A percentile compares a stretch with the other conserved stretches of the same genome.
Evolutionary conservation across 371 early-diverging fungal genomes (phyloP).

Genomic region (Apophysomyces trapeziformis): DNA sequence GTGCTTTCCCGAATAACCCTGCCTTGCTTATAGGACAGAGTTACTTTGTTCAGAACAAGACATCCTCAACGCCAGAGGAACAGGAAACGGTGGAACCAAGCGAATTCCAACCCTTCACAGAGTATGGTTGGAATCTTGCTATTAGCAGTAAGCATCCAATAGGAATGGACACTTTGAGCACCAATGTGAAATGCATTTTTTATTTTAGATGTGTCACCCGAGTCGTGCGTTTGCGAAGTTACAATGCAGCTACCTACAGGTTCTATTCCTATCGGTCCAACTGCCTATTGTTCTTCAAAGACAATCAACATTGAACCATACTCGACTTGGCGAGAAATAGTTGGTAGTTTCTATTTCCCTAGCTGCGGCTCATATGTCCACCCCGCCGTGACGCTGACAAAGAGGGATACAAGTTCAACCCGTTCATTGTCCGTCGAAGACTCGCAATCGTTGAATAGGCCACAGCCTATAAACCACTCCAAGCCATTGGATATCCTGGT

Average conservation of each 20-base stretch:
- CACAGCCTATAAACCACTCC: slow-evolving; percentile 17
- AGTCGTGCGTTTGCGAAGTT: slow-evolving; percentile 30
- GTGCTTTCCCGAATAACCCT: slow-evolving; percentile 16
- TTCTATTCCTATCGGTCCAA: slow-evolving; percentile 34
- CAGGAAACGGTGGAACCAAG: slow-evolving; percentile 35
- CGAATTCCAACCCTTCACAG: slow-evolving; percentile 18
- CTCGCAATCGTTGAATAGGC: too few species aligned
- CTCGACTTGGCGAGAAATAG: slow-evolving; percentile 44
- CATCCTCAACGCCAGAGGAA: slow-evolving; percentile 1
- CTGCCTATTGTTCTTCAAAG: slow-evolving; percentile 40
- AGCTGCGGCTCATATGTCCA: slow-evolving; percentile 45
- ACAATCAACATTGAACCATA: slow-evolving; percentile 42
- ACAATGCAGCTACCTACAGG: slow-evolving; percentile 52
- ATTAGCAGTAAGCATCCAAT: slow-evolving; percentile 33
- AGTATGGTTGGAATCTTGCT: slow-evolving; percentile 47
- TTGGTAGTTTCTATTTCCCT: slow-evolving; percentile 61
- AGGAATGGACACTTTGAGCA: too few species aligned
- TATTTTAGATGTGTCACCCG: slow-evolving; percentile 35
- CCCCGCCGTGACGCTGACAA: slow-evolving; percentile 48
- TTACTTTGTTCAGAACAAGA: slow-evolving; percentile 25
- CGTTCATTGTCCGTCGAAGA: too few species aligned
- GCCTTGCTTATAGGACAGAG: slow-evolving; percentile 39
- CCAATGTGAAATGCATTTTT: not conserved
- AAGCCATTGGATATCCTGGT: not conserved
- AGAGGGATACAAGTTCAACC: slow-evolving; percentile 12